Evolutionary conservation across 768 basidiomycete species (phyloP).

Genomic region (Gelatoporia subvermispora): DNA sequence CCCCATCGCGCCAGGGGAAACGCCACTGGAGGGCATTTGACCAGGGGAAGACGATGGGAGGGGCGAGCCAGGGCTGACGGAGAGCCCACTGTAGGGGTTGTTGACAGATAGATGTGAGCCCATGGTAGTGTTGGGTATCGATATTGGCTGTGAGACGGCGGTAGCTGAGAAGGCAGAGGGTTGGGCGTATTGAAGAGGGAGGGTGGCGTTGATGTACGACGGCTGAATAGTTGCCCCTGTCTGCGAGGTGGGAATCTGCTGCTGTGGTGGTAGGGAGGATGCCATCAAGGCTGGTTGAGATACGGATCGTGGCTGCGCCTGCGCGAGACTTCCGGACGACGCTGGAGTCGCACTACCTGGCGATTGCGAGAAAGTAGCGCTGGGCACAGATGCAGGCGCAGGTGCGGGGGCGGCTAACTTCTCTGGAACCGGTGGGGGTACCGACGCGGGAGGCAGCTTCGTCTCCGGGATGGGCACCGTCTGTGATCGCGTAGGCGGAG

Average conservation of each 20-base stretch:
- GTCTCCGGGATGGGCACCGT: conserved; percentile 14
- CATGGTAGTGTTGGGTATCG: conserved; percentile 3
- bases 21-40: conserved; percentile 6
- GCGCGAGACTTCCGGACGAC: background rate
- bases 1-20: conserved; percentile 9
- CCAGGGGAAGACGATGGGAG: conserved; percentile 15
- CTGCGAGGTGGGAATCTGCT: conserved; percentile 7
- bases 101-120: conserved; percentile 1
- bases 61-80: conserved; percentile 14
- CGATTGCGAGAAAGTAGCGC: background rate
- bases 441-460: background rate
- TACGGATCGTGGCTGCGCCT: conserved; percentile 22
- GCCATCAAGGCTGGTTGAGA: conserved; percentile 30
- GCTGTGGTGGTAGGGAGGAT: conserved; percentile 4
- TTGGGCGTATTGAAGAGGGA: conserved; percentile 20
- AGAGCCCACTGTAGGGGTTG: conserved; percentile 17
- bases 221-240: background rate
- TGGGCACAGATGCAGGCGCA: conserved; percentile 6
- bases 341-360: conserved; percentile 12
- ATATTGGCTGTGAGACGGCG: conserved; percentile 13
- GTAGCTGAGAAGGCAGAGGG: conserved; percentile 3
- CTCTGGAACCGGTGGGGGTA: conserved; percentile 1
- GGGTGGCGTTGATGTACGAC: conserved; percentile 4
- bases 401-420: conserved; percentile 3
- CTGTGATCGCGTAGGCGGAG: conserved; percentile 15